Percentiles rank a stretch among this genome's conserved stretches.
Conservation (phyloP, 805 yeast genomes). For the Yamadazyma laniorum region DNA sequence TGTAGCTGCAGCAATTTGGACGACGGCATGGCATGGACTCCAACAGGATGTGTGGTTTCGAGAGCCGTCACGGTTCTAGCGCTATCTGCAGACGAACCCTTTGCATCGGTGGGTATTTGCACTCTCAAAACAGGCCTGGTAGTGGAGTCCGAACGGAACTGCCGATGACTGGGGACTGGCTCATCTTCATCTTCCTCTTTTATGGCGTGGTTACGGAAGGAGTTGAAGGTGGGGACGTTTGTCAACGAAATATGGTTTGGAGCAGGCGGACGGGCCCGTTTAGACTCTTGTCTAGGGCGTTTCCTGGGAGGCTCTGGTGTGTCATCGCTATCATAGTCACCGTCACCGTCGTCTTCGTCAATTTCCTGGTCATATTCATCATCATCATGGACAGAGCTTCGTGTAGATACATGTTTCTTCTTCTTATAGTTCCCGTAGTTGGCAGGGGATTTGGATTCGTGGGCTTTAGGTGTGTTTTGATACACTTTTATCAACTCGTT, state of each 20-base stretch:
- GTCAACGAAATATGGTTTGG: conserved; percentile 20
- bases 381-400: conserved; percentile 7
- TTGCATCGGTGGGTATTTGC: conserved; percentile 57
- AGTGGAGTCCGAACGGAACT: not conserved
- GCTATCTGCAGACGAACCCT: conserved; percentile 32
- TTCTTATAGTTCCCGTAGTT: conserved; percentile 63
- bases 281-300: conserved; percentile 9
- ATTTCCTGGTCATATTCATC: conserved; percentile 24
- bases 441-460: conserved; percentile 63
- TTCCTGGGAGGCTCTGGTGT: conserved; percentile 26
- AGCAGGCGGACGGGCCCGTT: conserved; percentile 10
- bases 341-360: conserved; percentile 30
- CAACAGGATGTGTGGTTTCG: conserved; percentile 19
- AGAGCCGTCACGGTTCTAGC: conserved; percentile 47
- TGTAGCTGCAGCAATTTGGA: conserved; percentile 2
- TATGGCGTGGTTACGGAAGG: conserved; percentile 10
- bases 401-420: conserved; percentile 18
- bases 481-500: conserved; percentile 26
- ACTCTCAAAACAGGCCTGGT: conserved; percentile 61
- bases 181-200: conserved; percentile 18
- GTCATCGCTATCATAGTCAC: conserved; percentile 36
- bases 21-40: not conserved
- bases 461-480: conserved; percentile 26
- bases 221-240: conserved; percentile 19
- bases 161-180: not conserved